Base-by-base conservation (phyloP, 331 rosid genomes). In the Malus hybrid region DNA sequence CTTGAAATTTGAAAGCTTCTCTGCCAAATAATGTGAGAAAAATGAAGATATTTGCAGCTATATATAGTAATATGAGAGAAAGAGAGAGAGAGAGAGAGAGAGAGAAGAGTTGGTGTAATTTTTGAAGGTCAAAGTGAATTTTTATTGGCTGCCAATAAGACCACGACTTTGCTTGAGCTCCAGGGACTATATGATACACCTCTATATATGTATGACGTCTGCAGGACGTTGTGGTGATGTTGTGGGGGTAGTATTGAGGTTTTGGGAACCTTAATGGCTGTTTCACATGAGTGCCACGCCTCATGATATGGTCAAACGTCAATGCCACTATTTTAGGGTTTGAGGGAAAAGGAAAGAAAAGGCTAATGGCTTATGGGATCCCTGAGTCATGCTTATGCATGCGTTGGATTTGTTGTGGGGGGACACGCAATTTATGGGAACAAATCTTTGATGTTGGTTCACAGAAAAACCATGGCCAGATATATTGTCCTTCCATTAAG, bases 151-250 rank as follows among this genome's bases (percentile, higher is more conserved):
- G 86, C 84, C 74, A 85, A 68, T 66, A 77, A 75, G 85, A 71
- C 78, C 81, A 36, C 6, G 14, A 5, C 16, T 52, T 71, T 80
- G 82, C 86, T 74, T 83, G 69, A 50, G 46, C 73, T 77, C 76
- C 30, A 63, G 81, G 82, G 78, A 79, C 70, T 57, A 58, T 24
- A 20, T 10, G 62, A 3, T 32, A 15, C 22, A 13, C 30, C 24
- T 71, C 32, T 14, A 70, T 46, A 56, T 53, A 15, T 56, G 53
- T 46, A 22, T 71, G 52, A 74, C 92, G 88, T 87, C 93, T 82
- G 79, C 82, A 76, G 78, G 73, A 81, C 92, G 92, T 65, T 73
- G 28, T 48, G 79, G 69, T 91, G 93, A 89, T 77, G 86, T 72
- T 39, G 46, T 46, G 46, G 24, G 62, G 44, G 61, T 42, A 58